These are phyloP conservation scores for Coriaria nepalensis DNA, from an alignment of 306 rosid genomes.

Conservation along the genomic window DNA sequence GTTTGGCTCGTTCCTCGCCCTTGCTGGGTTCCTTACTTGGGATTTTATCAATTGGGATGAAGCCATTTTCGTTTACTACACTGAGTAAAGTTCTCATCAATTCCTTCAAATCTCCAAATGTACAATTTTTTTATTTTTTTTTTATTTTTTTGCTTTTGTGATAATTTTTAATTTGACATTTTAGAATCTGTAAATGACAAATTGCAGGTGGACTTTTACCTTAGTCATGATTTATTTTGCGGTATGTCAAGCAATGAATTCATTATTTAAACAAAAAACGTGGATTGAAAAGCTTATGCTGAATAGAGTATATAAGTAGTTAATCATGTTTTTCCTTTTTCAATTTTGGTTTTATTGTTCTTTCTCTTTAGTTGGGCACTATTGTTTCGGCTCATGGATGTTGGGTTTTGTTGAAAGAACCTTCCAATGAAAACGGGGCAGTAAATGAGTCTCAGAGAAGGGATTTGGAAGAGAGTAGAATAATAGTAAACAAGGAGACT, in stretches of 20 bases:
- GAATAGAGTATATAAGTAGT: no score
- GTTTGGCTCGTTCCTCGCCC: not conserved
- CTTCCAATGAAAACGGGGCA: slow-evolving; percentile 18
- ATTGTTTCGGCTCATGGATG: slow-evolving; percentile 45
- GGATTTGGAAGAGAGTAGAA: slow-evolving; percentile 9
- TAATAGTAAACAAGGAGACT: slow-evolving; percentile 22
- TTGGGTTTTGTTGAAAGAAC: slow-evolving; percentile 19
- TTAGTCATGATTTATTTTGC: slow-evolving; percentile 50
- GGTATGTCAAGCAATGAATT: slow-evolving; percentile 28
- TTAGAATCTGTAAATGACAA: no score
- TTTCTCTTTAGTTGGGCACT: slow-evolving; percentile 38
- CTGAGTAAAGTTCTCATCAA: not conserved
- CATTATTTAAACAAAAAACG: no score
- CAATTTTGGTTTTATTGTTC: slow-evolving; percentile 2
- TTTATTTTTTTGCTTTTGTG: no score
- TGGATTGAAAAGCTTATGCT: no score
- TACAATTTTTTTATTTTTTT: no score
- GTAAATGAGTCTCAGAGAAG: no score
- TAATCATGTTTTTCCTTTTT: not conserved
- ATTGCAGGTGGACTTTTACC: slow-evolving; percentile 73
- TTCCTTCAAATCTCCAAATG: no score
- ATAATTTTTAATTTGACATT: no score
- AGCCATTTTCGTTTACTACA: slow-evolving; percentile 1
- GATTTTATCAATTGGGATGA: slow-evolving; percentile 1
- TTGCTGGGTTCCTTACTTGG: slow-evolving; percentile 1